Evolutionary conservation across 2,329 filamentous ascomycete genomes (phyloP).

Genomic region (Arachnomyces sp.): DNA sequence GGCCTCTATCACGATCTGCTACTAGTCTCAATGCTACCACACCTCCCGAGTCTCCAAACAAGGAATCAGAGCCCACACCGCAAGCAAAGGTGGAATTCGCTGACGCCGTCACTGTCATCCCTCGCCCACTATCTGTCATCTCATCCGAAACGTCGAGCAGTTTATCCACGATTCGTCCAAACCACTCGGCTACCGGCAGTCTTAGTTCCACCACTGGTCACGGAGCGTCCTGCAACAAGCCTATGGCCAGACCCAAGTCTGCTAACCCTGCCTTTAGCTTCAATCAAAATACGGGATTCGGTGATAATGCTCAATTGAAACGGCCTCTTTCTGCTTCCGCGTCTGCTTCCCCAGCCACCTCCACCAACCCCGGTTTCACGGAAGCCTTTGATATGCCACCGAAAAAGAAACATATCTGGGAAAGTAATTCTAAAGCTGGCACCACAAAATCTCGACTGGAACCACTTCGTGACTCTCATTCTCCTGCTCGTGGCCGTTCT

Average conservation of each 20-base stretch:
- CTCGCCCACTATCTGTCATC: conserved; percentile 70
- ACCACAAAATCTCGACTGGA: not conserved
- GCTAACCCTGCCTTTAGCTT: conserved; percentile 33
- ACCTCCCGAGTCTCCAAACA: conserved; percentile 26
- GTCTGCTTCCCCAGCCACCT: conserved; percentile 13
- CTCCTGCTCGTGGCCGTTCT: no score
- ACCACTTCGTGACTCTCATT: no score
- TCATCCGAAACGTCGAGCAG: conserved; percentile 80
- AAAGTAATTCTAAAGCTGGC: not conserved
- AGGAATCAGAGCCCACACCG: conserved; percentile 9
- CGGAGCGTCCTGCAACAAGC: conserved; percentile 11
- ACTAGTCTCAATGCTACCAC: conserved; percentile 22
- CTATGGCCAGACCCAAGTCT: conserved; percentile 33
- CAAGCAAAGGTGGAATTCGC: conserved; percentile 7
- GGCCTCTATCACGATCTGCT: conserved; percentile 28
- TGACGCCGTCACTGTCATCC: conserved; percentile 45
- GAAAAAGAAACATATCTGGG: conserved; percentile 21
- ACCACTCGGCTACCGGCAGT: conserved; percentile 60
- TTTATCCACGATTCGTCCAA: conserved; percentile 55
- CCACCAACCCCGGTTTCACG: conserved; percentile 9
- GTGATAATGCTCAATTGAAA: conserved; percentile 22
- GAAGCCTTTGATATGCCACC: no score
- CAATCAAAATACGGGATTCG: conserved; percentile 13
- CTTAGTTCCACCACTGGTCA: conserved; percentile 30
- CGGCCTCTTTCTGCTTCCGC: conserved; percentile 34